phyloP scores from a whole-genome alignment of 148 eudicot genomes.

The Rhododendron kiyosumense region DNA sequence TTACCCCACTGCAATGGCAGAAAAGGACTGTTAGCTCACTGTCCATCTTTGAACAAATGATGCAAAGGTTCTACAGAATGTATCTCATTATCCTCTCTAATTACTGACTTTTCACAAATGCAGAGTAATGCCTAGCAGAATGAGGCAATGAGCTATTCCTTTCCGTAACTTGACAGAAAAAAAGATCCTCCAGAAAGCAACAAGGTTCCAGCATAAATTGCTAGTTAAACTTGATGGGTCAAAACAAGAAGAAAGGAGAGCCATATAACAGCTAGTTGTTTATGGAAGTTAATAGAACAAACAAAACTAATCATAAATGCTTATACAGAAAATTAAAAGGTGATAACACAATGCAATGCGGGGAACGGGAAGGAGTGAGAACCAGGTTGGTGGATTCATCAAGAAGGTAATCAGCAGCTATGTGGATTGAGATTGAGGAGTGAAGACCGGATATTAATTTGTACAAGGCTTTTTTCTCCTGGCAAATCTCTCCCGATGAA shows the following conservation, averaged over 20 bases:
- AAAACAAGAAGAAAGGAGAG: background rate
- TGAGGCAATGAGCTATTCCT: background rate
- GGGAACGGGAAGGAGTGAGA: conserved; percentile 2
- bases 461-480: conserved; percentile 84
- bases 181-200: background rate
- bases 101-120: background rate
- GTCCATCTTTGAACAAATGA: background rate
- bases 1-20: conserved; percentile 76
- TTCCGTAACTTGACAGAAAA: background rate
- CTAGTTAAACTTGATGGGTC: background rate
- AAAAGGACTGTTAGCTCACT: conserved; percentile 12
- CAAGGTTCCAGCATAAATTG: background rate
- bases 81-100: background rate
- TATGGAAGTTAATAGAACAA: background rate
- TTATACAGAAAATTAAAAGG: background rate
- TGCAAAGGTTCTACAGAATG: background rate
- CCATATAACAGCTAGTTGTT: background rate
- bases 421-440: conserved; percentile 86
- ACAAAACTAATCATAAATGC: background rate
- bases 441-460: conserved; percentile 93
- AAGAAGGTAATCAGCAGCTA: conserved; percentile 84
- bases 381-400: conserved; percentile 77
- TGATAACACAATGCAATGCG: background rate
- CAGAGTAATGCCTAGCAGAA: background rate
- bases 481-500: conserved; percentile 73